phyloP scores from a whole-genome alignment of 345 rosid genomes.

The Aegle marmelos region DNA sequence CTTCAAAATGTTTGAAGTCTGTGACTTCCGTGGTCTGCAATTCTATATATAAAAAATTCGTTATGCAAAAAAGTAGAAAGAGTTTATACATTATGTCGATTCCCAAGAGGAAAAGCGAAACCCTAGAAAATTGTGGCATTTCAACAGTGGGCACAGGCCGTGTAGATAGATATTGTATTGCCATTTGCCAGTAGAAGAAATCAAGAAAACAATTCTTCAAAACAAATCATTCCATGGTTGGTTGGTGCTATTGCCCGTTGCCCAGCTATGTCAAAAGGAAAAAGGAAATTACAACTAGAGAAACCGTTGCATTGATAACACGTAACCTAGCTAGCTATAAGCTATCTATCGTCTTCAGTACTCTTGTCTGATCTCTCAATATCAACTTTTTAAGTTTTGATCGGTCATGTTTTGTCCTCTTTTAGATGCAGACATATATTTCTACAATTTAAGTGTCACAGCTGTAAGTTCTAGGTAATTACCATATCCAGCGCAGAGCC shows the following conservation, averaged over 20 bases:
- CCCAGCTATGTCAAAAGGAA: background rate
- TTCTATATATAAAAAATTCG: background rate
- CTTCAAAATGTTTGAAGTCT: no score
- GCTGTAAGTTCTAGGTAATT: slow-evolving; percentile 1
- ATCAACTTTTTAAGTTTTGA: background rate
- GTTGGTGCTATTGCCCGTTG: background rate
- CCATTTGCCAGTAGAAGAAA: no score
- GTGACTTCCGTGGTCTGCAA: no score
- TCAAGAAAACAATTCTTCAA: no score
- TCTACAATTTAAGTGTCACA: background rate
- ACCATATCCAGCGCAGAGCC: background rate
- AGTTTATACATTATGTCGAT: background rate
- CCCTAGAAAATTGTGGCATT: background rate
- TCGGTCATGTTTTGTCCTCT: background rate
- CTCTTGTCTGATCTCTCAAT: background rate
- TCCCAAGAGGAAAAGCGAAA: background rate
- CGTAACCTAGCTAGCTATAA: background rate
- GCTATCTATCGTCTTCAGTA: background rate
- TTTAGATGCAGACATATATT: no score
- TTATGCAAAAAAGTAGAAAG: background rate
- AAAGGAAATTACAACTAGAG: background rate
- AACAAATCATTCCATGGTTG: no score
- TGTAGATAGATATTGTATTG: no score
- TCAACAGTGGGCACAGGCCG: background rate
- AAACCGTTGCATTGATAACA: background rate